Conservation (phyloP, 768 basidiomycete genomes). For the Tephrocybe sp. region DNA sequence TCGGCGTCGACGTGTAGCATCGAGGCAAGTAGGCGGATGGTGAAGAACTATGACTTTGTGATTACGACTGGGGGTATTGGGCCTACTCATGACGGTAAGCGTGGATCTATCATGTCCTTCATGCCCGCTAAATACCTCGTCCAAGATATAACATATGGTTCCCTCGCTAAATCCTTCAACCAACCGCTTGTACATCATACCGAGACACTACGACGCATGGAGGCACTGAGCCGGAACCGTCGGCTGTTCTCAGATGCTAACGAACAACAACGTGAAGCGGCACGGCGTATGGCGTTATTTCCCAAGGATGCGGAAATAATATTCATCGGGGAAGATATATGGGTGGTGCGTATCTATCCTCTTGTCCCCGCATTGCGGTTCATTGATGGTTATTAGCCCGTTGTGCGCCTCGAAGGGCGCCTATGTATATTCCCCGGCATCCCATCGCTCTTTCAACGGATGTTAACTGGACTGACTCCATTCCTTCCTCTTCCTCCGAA, state of each 20-base stretch:
- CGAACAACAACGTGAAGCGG: slow-evolving; percentile 72
- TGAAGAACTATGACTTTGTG: slow-evolving; percentile 83
- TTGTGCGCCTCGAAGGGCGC: slow-evolving; percentile 82
- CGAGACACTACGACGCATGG: slow-evolving; percentile 79
- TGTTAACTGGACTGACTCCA: slow-evolving; percentile 71
- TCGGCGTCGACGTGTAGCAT: slow-evolving; percentile 42
- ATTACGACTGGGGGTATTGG: slow-evolving; percentile 92
- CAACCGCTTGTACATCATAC: slow-evolving; percentile 69
- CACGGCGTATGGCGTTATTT: slow-evolving; percentile 89
- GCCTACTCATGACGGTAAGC: slow-evolving; percentile 83
- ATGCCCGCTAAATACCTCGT: not conserved
- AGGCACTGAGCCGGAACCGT: slow-evolving; percentile 53
- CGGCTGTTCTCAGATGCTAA: slow-evolving; percentile 63
- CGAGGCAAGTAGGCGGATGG: slow-evolving; percentile 84
- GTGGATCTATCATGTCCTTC: not conserved
- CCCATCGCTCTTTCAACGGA: slow-evolving; percentile 78
- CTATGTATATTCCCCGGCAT: slow-evolving; percentile 93
- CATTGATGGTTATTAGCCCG: slow-evolving; percentile 55
- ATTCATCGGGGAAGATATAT: slow-evolving; percentile 77
- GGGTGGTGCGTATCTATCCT: slow-evolving; percentile 63
- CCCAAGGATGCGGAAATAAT: slow-evolving; percentile 78
- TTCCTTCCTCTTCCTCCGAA: slow-evolving; percentile 81
- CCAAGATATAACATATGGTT: slow-evolving; percentile 85
- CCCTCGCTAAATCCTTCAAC: slow-evolving; percentile 83
- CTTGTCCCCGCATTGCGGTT: not conserved